Percentiles rank a stretch among this genome's conserved stretches.
These are phyloP conservation scores for Boeremia lycopersici DNA, from an alignment of 2,329 filamentous ascomycete genomes.

Conservation along the genomic window DNA sequence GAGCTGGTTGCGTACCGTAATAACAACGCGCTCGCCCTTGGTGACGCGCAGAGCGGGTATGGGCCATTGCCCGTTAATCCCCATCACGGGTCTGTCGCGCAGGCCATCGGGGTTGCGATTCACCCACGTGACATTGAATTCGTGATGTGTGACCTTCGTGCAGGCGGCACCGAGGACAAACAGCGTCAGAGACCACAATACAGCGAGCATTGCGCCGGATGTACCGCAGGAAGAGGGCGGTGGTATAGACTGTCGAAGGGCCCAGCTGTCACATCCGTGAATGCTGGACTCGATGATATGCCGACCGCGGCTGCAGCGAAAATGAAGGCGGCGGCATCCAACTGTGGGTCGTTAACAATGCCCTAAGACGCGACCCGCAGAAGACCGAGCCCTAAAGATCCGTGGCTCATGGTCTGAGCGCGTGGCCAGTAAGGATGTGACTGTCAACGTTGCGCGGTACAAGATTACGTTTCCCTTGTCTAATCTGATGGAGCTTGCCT, in stretches of 20 bases:
- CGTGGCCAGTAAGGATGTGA: not conserved
- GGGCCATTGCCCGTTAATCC: slow-evolving; percentile 76
- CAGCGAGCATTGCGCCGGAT: not conserved
- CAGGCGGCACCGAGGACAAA: slow-evolving; percentile 13
- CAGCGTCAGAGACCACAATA: slow-evolving; percentile 9
- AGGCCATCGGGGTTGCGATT: slow-evolving; percentile 59
- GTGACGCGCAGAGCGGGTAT: slow-evolving; percentile 74
- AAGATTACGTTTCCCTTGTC: not conserved
- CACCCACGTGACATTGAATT: slow-evolving; percentile 61
- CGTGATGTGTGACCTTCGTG: slow-evolving; percentile 47
- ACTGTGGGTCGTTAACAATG: not conserved
- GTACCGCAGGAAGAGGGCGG: not conserved
- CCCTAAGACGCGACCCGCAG: not conserved
- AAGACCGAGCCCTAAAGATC: not conserved
- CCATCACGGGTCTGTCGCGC: slow-evolving; percentile 57
- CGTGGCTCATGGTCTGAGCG: not conserved
- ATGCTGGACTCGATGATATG: not conserved
- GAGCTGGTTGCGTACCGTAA: slow-evolving; percentile 70
- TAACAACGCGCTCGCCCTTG: slow-evolving; percentile 72
- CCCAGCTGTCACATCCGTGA: not conserved
- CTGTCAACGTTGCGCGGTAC: not conserved
- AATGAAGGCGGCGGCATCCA: not conserved
- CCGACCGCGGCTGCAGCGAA: not conserved
- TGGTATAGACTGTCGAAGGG: not conserved
- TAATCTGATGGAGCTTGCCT: slow-evolving; percentile 7